phyloP scores from a whole-genome alignment of 495 filamentous ascomycete genomes.

The Neurospora hispaniola region DNA sequence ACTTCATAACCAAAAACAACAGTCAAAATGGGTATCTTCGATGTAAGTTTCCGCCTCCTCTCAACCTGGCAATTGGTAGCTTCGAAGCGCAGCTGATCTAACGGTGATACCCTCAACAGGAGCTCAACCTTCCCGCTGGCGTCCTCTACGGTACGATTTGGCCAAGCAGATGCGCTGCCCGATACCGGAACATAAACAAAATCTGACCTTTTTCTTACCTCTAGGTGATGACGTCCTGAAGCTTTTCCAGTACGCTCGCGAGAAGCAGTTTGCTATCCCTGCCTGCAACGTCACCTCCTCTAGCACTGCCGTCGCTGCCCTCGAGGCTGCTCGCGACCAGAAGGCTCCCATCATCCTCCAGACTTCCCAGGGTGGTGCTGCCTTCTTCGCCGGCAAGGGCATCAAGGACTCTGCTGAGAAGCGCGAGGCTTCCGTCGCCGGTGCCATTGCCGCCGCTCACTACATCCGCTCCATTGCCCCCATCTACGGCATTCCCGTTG shows the following conservation, averaged over 20 bases:
- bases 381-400: conserved; percentile 92
- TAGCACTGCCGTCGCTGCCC: conserved; percentile 74
- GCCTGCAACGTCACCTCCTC: conserved; percentile 87
- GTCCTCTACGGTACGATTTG: conserved; percentile 7
- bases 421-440: conserved; percentile 80
- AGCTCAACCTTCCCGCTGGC: conserved; percentile 4
- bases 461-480: conserved; percentile 88
- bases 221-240: conserved; percentile 66
- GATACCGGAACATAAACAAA: conserved; percentile 1
- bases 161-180: neutral
- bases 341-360: conserved; percentile 87
- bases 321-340: conserved; percentile 86
- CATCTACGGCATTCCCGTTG: conserved; percentile 77
- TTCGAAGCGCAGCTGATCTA: neutral
- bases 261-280: conserved; percentile 76
- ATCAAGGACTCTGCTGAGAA: conserved; percentile 60
- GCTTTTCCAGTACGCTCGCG: conserved; percentile 79
- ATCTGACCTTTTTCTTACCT: neutral
- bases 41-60: neutral
- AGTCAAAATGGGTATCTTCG: conserved; percentile 6
- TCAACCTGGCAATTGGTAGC: neutral
- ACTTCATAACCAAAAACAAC: neutral
- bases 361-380: conserved; percentile 84
- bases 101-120: neutral
- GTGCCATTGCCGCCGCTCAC: conserved; percentile 79